These are phyloP conservation scores for Gymnopilus dilepis DNA, from an alignment of 768 basidiomycete genomes.

Conservation along the genomic window DNA sequence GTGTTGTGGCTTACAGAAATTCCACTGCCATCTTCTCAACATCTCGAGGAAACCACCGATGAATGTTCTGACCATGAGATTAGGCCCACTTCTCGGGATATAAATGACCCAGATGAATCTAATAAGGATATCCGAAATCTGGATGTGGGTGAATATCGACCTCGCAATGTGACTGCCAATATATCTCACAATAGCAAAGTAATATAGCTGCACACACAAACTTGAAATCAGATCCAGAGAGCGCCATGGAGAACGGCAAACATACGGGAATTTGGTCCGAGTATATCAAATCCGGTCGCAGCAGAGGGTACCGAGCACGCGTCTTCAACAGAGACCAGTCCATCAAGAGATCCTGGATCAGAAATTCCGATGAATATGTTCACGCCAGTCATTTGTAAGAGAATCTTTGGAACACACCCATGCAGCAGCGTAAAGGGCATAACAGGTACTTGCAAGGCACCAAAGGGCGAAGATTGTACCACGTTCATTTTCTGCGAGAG, in stretches of 20 bases:
- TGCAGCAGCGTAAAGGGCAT: slow-evolving; percentile 70
- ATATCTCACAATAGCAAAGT: slow-evolving; percentile 72
- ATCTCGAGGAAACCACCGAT: slow-evolving; percentile 76
- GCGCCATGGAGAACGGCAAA: not conserved
- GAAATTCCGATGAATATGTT: not conserved
- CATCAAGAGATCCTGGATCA: slow-evolving; percentile 75
- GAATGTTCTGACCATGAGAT: slow-evolving; percentile 63
- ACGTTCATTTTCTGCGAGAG: slow-evolving; percentile 31
- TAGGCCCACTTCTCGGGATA: slow-evolving; percentile 57
- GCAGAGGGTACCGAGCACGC: slow-evolving; percentile 57
- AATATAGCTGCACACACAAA: slow-evolving; percentile 60
- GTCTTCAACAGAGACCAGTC: slow-evolving; percentile 88
- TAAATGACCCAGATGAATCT: slow-evolving; percentile 88
- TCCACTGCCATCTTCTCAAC: slow-evolving; percentile 87
- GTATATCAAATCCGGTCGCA: slow-evolving; percentile 82
- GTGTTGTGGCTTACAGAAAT: slow-evolving; percentile 69
- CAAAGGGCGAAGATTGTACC: slow-evolving; percentile 68
- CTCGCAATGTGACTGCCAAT: not conserved
- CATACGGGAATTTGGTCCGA: slow-evolving; percentile 62
- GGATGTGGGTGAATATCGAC: not conserved
- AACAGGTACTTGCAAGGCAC: slow-evolving; percentile 65
- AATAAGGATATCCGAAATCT: slow-evolving; percentile 75
- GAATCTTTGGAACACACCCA: slow-evolving; percentile 82
- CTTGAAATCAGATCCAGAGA: not conserved
- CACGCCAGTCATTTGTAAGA: no score